Evolutionary conservation across 345 rosid species (phyloP), one percentile per base, ranked within the genome.

Genomic region (Acer saccharum): DNA sequence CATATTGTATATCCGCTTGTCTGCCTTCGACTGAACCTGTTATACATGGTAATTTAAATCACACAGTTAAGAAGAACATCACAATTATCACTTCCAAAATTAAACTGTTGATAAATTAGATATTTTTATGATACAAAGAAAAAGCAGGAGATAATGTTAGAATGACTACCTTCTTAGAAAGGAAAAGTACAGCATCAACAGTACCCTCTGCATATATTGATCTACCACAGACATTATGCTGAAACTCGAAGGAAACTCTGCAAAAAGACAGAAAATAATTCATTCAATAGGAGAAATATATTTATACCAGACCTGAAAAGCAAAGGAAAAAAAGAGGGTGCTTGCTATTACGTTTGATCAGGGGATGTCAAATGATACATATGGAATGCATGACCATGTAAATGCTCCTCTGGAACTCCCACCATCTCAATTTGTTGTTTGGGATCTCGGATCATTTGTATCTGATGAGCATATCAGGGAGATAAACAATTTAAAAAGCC

Each of bases 181-280:
- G 95, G 81, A 93, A 94, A 61, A 96, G 86, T 54, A 90, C 85
- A 1, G 98, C 95, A 78, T 96, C 99, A 54, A 96, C 83, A 43
- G 99, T 90, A 55, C 99, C 99, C 86, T 96, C 98, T 0, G 97
- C 98, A 32, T 96, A 96, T 74, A 94, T 93, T 5, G 98, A 96
- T 87, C 98, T 83, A 27, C 99, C 98, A 52, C 98, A 92, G 35
- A 96, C 98, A 77, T 96, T 96, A 79, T 96, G 99, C 83, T 96
- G 99, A 84, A 96, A 92, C 87, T 96, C 99, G 17, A 96, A 91
- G 11, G 99, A 92, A 66, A 96, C 98, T 67, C 97, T 92, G 89
- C 83, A 14, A 79, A 63, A 60, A 0, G 35, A 50, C 39, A 21
- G 27, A 73, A 65, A 35, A 63, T 54, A 74, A 55, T 63, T 54